Evolutionary conservation across 2,329 filamentous ascomycete genomes (phyloP).

Genomic region (Pseudogymnoascus sp.): DNA sequence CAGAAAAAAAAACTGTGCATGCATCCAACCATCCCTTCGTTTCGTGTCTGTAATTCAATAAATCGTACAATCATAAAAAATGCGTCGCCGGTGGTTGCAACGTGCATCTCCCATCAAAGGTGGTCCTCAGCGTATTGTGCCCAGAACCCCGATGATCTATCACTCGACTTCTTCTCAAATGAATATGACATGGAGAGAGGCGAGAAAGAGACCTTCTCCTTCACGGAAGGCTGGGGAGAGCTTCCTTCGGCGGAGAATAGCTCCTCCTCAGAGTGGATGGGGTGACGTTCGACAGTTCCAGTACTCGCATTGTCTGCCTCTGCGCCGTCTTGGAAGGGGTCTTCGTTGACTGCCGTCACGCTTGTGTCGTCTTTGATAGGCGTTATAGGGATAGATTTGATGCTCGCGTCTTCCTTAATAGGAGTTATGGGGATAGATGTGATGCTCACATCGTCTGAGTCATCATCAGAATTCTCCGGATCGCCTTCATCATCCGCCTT

Average conservation of each 20-base stretch:
- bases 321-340: not conserved
- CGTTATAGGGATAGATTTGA: too few relatives aligned
- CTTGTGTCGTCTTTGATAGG: too few relatives aligned
- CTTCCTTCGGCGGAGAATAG: not conserved
- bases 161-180: not conserved
- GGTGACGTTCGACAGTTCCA: not conserved
- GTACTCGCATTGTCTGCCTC: not conserved
- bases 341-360: not conserved
- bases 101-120: not conserved
- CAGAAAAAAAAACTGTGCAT: not conserved
- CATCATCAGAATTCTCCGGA: not conserved
- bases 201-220: not conserved
- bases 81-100: not conserved
- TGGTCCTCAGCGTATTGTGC: not conserved
- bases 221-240: not conserved
- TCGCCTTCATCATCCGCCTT: slow-evolving; percentile 1
- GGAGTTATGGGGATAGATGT: not conserved
- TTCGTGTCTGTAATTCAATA: not conserved
- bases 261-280: not conserved
- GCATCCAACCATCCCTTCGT: not conserved
- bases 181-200: not conserved
- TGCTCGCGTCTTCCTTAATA: not conserved
- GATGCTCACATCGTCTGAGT: not conserved
- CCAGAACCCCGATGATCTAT: not conserved
- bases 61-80: not conserved